phyloP scores from a whole-genome alignment of 169 alveolate species.

The Plasmodium gonderi region DNA sequence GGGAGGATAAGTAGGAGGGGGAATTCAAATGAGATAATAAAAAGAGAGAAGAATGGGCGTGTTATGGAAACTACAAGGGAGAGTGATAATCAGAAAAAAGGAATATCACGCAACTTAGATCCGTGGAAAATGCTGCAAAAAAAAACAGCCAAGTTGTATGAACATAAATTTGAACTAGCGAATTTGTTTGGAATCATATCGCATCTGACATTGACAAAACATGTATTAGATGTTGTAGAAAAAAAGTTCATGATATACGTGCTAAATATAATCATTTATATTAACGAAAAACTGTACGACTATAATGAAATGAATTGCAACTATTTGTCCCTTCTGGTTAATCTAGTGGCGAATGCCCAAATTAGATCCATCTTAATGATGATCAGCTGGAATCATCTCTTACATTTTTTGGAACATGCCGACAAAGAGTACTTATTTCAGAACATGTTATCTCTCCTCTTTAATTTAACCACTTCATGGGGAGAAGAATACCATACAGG shows the following conservation, averaged over 20 bases:
- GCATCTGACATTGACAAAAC: neutral
- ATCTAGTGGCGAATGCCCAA: neutral
- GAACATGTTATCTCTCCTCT: neutral
- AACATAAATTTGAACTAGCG: conserved; percentile 6
- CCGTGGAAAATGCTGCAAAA: neutral
- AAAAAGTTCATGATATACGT: neutral
- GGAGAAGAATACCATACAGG: neutral
- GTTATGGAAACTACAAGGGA: neutral
- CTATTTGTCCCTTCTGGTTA: conserved; percentile 27
- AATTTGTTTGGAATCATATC: conserved; percentile 26
- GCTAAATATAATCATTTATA: conserved; percentile 8
- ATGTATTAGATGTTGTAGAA: conserved; percentile 1
- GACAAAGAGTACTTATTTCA: neutral
- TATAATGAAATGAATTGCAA: neutral
- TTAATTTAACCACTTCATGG: conserved; percentile 36
- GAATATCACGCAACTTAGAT: neutral
- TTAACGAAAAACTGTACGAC: conserved; percentile 10
- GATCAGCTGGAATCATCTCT: neutral
- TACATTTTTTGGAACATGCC: neutral
- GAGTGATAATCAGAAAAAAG: neutral
- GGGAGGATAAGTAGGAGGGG: neutral
- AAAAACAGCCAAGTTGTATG: neutral
- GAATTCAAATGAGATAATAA: neutral
- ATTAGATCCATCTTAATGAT: neutral
- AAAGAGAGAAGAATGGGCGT: neutral